A percentile compares a stretch with the other conserved stretches of the same genome.
phyloP scores from a whole-genome alignment of 305 asterid species.

The Fraxinus albicans region DNA sequence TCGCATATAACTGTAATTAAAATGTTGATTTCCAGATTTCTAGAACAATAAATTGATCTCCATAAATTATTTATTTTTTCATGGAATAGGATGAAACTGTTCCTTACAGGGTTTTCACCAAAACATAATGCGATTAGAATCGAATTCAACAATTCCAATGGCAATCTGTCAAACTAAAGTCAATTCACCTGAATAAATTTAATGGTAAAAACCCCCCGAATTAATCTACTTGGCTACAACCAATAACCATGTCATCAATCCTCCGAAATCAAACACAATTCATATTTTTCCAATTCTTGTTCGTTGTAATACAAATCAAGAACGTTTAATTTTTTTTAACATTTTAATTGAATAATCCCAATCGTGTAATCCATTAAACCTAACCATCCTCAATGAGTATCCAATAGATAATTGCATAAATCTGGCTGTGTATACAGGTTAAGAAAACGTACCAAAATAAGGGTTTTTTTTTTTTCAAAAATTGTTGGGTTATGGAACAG shows the following conservation, averaged over 20 bases:
- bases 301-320: background rate
- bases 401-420: background rate
- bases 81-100: background rate
- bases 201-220: background rate
- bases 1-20: background rate
- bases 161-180: background rate
- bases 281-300: background rate
- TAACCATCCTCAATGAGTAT: background rate
- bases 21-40: background rate
- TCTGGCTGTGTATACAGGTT: constrained; percentile 1
- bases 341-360: background rate
- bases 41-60: background rate
- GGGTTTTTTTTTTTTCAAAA: constrained; percentile 17
- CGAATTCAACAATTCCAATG: background rate
- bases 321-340: background rate
- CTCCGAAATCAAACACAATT: background rate
- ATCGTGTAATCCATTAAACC: background rate
- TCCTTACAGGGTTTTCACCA: background rate
- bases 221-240: background rate
- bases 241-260: background rate
- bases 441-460: constrained; percentile 19
- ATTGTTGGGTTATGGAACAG: background rate
- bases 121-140: background rate
- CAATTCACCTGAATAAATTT: background rate
- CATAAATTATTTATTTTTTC: background rate